Evolutionary conservation across 2,329 filamentous ascomycete genomes (phyloP), one percentile per base, ranked within the genome.

Genomic region (Rasamsonia emersonii): DNA sequence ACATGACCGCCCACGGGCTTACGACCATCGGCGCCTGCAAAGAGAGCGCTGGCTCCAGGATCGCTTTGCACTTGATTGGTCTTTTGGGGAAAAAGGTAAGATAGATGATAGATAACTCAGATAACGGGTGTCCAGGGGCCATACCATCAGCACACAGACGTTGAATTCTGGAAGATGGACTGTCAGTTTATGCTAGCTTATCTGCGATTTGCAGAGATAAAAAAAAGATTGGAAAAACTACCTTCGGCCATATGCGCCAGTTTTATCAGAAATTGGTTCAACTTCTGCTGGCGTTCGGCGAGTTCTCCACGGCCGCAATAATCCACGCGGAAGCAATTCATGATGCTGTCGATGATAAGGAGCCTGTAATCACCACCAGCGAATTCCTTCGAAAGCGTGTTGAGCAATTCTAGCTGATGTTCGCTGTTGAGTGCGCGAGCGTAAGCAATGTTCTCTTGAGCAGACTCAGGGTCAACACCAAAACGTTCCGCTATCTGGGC

Each of bases 21-120:
- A 28, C 77, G 68, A 27, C 78, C 78, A 58, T 82, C 78, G 35
- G 74, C 76, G 41, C 76, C 70, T 30, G 76, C 73, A 49, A 82
- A 82, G 8, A 82, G 62, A 27, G 77, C 73, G 51, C 68, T 80
- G 8, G 77, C 78, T 39, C 78, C 77, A 9, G 78, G 78, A 44
- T 82, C 78, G 36, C 74, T 79, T 58, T 81, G 77, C 20, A 82
- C 78, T 58, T 82, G 78, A 42, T 82, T 82, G 32, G 78, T 82
- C 73, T 74, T 13, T 5, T 11, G 24, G 11, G 28, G 17, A 6
- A 7, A 9, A 13, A 32, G 16, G 37, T 30, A 17, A 39, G 16
- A 38, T 30, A 15, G 11, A 29, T 37, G 21, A 21, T 15, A 21
- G 7, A 2, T 9, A 11, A 8, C 13, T 16, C 2, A 17, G 17